Base-by-base conservation (phyloP, 2,329 filamentous ascomycete genomes). In the Trichoderma simmonsii region DNA sequence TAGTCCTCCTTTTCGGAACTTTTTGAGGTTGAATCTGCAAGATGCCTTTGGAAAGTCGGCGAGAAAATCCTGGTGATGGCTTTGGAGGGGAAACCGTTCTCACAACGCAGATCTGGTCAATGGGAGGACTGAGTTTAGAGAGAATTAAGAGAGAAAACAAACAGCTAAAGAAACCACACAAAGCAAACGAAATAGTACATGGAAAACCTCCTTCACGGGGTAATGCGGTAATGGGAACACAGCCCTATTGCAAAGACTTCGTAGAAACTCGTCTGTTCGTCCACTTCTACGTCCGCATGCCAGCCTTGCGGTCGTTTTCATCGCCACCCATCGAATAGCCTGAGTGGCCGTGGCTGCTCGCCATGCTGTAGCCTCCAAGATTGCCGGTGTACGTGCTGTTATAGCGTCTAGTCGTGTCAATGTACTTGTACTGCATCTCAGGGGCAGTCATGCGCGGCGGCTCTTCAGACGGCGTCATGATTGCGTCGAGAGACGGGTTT, bases 371-470 rank as follows among this genome's bases (percentile, higher is more conserved):
- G 21, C 54, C 21, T 1, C 66, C 71, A 12, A 72, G 21, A 28
- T 43, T 39, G 9, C 39, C 48, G 5, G 51, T 66, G 14, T 73
- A 73, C 18, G 69, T 56, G 56, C 61, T 71, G 7, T 48, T 28
- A 32, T 71, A 71, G 21, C 57, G 62, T 7, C 70, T 57, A 15
- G 78, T 79, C 30, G 78, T 78, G 62, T 80, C 79, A 4, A 74
- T 75, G 72, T 80, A 81, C 66, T 79, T 77, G 75, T 81, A 81
- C 26, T 76, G 73, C 71, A 80, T 76, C 36, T 79, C 63, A 64
- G 76, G 51, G 57, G 73, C 70, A 69, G 74, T 63, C 74, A 76
- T 39, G 57, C 68, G 74, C 60, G 32, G 73, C 74, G 72, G 21
- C 69, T 73, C 71, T 73, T 73, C 71, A 73, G 62, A 65, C 71